Percentiles rank a stretch among this genome's conserved stretches.
Conservation (phyloP, 2,329 filamentous ascomycete species). For the Colletotrichum sp. region DNA sequence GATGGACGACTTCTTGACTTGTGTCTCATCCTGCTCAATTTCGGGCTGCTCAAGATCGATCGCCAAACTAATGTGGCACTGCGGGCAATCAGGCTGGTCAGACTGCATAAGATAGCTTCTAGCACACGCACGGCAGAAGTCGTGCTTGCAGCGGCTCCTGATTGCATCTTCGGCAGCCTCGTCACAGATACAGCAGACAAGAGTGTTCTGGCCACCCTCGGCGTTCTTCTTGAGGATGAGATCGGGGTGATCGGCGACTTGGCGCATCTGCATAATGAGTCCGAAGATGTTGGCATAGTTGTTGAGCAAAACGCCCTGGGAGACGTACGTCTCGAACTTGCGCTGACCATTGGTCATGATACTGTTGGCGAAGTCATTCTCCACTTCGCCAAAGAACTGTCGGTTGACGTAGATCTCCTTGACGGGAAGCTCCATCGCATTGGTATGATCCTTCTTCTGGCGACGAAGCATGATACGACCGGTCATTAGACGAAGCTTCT, state of each 20-base stretch:
- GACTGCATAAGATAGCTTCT: conserved; percentile 72
- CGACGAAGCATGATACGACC: conserved; percentile 95
- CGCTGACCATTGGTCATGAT: conserved; percentile 93
- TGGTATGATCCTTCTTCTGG: conserved; percentile 90
- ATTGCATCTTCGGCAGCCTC: conserved; percentile 96
- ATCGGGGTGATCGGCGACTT: conserved; percentile 96
- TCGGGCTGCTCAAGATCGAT: conserved; percentile 96
- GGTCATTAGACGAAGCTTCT: conserved; percentile 86
- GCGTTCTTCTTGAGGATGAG: conserved; percentile 87
- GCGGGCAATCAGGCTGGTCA: conserved; percentile 80
- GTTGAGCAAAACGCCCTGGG: conserved; percentile 91
- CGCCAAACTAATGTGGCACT: conserved; percentile 85
- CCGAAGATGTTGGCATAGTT: conserved; percentile 99
- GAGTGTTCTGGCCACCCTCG: conserved; percentile 85
- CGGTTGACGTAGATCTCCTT: conserved; percentile 93
- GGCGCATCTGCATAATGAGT: conserved; percentile 98
- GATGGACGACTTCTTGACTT: conserved; percentile 94
- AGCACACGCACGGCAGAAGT: conserved; percentile 56
- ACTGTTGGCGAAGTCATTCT: conserved; percentile 92
- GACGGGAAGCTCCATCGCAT: conserved; percentile 94
- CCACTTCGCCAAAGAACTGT: conserved; percentile 95
- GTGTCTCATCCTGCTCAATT: conserved; percentile 86
- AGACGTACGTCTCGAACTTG: conserved; percentile 94
- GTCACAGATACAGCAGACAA: conserved; percentile 95
- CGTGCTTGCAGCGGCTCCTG: conserved; percentile 89